These are phyloP conservation scores for Puccinia coronata DNA, from an alignment of 1,284 basidiomycete genomes.

Conservation along the genomic window DNA sequence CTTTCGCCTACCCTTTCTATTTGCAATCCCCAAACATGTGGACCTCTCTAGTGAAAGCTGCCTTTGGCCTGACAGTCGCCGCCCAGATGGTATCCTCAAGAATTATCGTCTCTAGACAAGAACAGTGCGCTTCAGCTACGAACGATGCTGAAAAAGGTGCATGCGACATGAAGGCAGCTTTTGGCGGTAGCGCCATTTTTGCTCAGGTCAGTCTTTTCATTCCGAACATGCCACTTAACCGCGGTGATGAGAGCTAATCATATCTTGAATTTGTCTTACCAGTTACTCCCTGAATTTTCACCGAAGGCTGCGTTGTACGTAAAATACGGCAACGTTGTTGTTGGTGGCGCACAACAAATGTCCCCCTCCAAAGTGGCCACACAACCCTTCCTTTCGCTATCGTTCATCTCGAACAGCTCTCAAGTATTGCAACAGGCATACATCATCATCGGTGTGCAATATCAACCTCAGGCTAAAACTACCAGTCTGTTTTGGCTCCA, in stretches of 20 bases:
- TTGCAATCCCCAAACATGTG: not conserved
- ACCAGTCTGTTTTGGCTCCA: slow-evolving; percentile 22
- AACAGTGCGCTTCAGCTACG: slow-evolving; percentile 1
- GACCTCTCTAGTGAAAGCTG: not conserved
- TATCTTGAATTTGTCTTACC: not conserved
- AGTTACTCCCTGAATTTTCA: slow-evolving; percentile 19
- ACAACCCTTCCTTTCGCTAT: slow-evolving; percentile 24
- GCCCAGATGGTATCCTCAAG: slow-evolving; percentile 13
- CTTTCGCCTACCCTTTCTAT: no score
- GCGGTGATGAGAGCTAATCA: not conserved
- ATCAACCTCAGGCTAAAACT: not conserved
- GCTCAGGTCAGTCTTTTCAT: slow-evolving; percentile 8
- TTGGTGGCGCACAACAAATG: slow-evolving; percentile 43
- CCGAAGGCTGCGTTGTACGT: slow-evolving; percentile 28
- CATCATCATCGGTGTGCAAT: slow-evolving; percentile 8
- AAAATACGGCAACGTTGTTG: slow-evolving; percentile 24
- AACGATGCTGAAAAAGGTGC: slow-evolving; percentile 17
- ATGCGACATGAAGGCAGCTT: slow-evolving; percentile 34
- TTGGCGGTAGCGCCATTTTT: slow-evolving; percentile 32
- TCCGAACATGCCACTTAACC: not conserved
- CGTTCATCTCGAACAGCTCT: not conserved
- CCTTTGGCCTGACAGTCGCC: not conserved
- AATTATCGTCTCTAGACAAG: not conserved
- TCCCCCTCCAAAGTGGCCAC: slow-evolving; percentile 20
- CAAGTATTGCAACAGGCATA: not conserved